phyloP scores from a whole-genome alignment of 176 grass and related monocot species.

The Eremochloa ophiuroides region DNA sequence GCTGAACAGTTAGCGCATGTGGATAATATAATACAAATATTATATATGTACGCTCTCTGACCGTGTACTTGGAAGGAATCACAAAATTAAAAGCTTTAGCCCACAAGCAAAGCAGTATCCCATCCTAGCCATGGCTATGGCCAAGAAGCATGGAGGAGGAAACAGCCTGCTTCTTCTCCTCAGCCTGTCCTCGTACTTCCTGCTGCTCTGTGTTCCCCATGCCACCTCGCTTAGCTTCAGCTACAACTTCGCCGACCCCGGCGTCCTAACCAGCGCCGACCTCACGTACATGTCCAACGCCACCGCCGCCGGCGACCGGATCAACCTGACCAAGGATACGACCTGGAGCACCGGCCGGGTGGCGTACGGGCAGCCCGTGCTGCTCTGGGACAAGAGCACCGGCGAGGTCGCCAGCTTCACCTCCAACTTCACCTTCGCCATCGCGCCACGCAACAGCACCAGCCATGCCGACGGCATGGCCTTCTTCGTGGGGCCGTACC shows the following conservation, averaged over 20 bases:
- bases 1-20: too few relatives aligned
- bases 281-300: slow-evolving; percentile 15
- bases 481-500: slow-evolving; percentile 13
- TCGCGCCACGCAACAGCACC: neutral
- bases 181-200: neutral
- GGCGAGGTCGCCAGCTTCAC: slow-evolving; percentile 21
- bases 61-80: too few relatives aligned
- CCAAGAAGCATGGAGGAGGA: neutral
- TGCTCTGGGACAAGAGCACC: neutral
- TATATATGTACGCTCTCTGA: too few relatives aligned
- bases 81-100: too few relatives aligned
- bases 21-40: too few relatives aligned
- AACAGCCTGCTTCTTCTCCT: neutral
- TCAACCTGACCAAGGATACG: slow-evolving; percentile 1
- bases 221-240: slow-evolving; percentile 14
- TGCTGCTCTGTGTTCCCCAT: neutral
- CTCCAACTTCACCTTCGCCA: slow-evolving; percentile 24
- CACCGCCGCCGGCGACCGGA: neutral
- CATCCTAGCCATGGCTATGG: neutral
- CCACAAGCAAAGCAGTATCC: too few relatives aligned
- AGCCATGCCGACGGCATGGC: slow-evolving; percentile 22
- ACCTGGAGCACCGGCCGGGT: slow-evolving; percentile 24
- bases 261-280: neutral
- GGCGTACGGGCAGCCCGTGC: neutral
- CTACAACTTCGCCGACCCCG: slow-evolving; percentile 17